A percentile compares a stretch with the other conserved stretches of the same genome.
phyloP scores from a whole-genome alignment of 2,329 filamentous ascomycete species.

The Simplicillium sp. region DNA sequence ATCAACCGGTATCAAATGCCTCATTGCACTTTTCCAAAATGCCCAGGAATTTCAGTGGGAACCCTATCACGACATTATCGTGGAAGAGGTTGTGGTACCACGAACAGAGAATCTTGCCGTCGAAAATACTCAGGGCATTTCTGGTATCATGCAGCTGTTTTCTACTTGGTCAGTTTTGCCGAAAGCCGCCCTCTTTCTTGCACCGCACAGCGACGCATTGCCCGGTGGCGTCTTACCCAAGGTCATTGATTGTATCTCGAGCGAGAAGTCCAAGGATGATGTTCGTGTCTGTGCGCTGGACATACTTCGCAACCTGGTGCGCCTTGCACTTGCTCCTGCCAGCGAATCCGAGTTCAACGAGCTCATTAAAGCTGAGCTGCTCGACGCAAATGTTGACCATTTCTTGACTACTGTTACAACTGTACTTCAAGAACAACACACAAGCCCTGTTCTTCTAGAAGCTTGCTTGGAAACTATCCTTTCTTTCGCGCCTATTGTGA shows the following conservation, averaged over 20 bases:
- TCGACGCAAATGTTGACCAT: slow-evolving; percentile 46
- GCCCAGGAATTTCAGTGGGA: slow-evolving; percentile 63
- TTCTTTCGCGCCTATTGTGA: slow-evolving; percentile 62
- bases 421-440: slow-evolving; percentile 51
- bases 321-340: slow-evolving; percentile 45
- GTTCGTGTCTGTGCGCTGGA: slow-evolving; percentile 76
- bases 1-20: slow-evolving; percentile 70
- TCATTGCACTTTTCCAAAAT: slow-evolving; percentile 69
- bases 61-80: slow-evolving; percentile 59
- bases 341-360: slow-evolving; percentile 47
- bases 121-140: slow-evolving; percentile 85
- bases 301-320: slow-evolving; percentile 62
- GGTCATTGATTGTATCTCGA: slow-evolving; percentile 61
- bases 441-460: slow-evolving; percentile 67
- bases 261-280: slow-evolving; percentile 70
- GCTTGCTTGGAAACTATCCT: slow-evolving; percentile 72
- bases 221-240: slow-evolving; percentile 58
- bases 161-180: slow-evolving; percentile 68
- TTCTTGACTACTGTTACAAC: slow-evolving; percentile 59
- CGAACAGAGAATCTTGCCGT: slow-evolving; percentile 67
- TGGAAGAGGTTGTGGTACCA: slow-evolving; percentile 67
- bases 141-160: slow-evolving; percentile 71
- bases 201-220: slow-evolving; percentile 23
- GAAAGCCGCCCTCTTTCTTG: slow-evolving; percentile 58
- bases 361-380: slow-evolving; percentile 43